Base-by-base conservation (phyloP, 306 rosid genomes). In the Trifolium fragiferum region DNA sequence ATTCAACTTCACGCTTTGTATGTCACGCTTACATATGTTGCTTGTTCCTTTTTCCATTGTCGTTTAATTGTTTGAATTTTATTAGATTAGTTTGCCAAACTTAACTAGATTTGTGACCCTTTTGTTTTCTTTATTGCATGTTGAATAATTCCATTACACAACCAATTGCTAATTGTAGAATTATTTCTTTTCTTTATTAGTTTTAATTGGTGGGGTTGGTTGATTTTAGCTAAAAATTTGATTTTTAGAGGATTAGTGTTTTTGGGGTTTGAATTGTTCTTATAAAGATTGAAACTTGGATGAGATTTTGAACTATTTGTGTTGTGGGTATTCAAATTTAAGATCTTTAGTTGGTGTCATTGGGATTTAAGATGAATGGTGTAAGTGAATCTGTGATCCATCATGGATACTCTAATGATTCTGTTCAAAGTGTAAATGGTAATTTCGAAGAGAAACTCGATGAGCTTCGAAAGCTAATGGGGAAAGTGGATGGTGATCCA, bases 401-500 rank as follows among this genome's bases (percentile, higher is more conserved):
- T 18, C 33, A 58, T 75, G 82, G 33, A 51, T 13, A 46, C 80
- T 68, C 84, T 50, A 88, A 88, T 76, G 87, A 87, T 32, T 82
- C 85, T 73, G 18, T 81, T 44, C 81, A 76, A 61, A 80, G 61
- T 61, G 81, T 80, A n/a, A 90, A 83, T 69, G 89, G 74, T 20
- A 76, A 73, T 54, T 74, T 84, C 6, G 98, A 93, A 68, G 91
- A 84, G 86, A 91, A 89, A 89, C 80, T 91, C n/a, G 96, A 93
- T 51, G 96, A 91, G 83, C 81, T 91, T 58, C 91, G 94, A 10
- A 25, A n/a, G 40, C 72, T 85, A 14, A 63, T 91, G 78, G 94
- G 92, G 8, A 93, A 93, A 88, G 83, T 84, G 7, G 90, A 93
- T 41, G 93, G 88, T 74, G 98, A 91, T 86, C 98, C 98, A 0